Evolutionary conservation across 2,329 filamentous ascomycete genomes (phyloP), one percentile per base, ranked within the genome.

Genomic region (Aspergillus sp.): DNA sequence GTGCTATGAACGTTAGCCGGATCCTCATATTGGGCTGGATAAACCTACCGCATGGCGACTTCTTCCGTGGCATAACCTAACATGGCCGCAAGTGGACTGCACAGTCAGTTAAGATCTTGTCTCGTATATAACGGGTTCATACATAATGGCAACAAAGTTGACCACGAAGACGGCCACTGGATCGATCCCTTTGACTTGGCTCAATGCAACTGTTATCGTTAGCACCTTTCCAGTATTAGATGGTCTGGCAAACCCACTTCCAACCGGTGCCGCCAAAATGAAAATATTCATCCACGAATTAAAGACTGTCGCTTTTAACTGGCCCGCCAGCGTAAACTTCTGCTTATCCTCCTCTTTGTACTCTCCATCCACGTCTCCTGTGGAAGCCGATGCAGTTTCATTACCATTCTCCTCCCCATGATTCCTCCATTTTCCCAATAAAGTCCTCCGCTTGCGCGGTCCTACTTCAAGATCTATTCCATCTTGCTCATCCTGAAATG

Each of bases 61-160:
- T 95, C 90, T 66, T 97, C 91, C 0, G 91, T 96, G 0, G 88
- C 88, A 60, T 86, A 95, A 58, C 86, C 85, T 20, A 97, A 76
- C 74, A 95, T 84, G 12, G 85, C 87, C 2, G 91, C 91, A 37
- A 96, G 76, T 0, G 90, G 90, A 50, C 66, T 69, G 42, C 41
- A 15, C 3, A 10, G 39, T 50, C 49, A 46, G 43, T 25, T 22
- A 38, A 19, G 41, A 46, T 6, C 12, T 35, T 43, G 17, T n/a
- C 15, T 10, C 23, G 9, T 45, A n/a, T 22, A 2, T 3, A 7
- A 35, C 23, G 4, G 5, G 12, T 7, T 17, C 63, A 44, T 58
- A 69, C 65, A 96, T 84, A 57, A 96, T 95, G 52, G 90, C 91
- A 54, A 96, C 80, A 61, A 96, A 96, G 72, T 96, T 96, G 69